These are phyloP conservation scores for Alternaria arborescens DNA, from an alignment of 2,329 filamentous ascomycete genomes.

Conservation along the genomic window DNA sequence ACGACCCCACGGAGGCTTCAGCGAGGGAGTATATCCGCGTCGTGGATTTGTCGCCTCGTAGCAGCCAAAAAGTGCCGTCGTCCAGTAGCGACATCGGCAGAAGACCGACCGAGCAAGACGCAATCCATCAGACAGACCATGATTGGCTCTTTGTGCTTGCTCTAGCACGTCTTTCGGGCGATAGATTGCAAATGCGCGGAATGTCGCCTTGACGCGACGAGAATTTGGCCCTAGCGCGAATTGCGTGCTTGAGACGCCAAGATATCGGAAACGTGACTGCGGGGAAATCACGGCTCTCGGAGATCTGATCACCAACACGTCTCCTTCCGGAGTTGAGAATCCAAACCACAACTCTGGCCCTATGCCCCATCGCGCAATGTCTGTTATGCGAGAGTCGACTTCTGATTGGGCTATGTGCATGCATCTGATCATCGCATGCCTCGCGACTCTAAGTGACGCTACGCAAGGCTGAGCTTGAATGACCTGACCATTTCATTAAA, in stretches of 20 bases:
- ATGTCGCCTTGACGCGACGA: slow-evolving; percentile 36
- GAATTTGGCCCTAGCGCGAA: slow-evolving; percentile 42
- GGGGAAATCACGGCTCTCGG: slow-evolving; percentile 33
- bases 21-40: slow-evolving; percentile 21
- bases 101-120: slow-evolving; percentile 38
- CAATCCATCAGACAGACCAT: slow-evolving; percentile 28
- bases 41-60: slow-evolving; percentile 19
- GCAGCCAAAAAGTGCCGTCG: slow-evolving; percentile 26
- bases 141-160: slow-evolving; percentile 39
- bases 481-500: no score
- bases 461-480: no score
- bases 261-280: slow-evolving; percentile 5
- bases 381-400: no score
- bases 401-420: no score
- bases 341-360: no score
- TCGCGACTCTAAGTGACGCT: no score
- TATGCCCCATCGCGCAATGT: no score
- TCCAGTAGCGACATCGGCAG: slow-evolving; percentile 41
- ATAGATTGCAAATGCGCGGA: slow-evolving; percentile 36
- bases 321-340: no score
- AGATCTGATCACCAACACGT: slow-evolving; percentile 22
- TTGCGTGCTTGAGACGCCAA: slow-evolving; percentile 31
- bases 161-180: slow-evolving; percentile 31
- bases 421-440: no score
- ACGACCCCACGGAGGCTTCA: slow-evolving; percentile 25